Evolutionary conservation across 176 grass and related monocot species (phyloP), one percentile per base, ranked within the genome.

Genomic region (Puya raimondii): DNA sequence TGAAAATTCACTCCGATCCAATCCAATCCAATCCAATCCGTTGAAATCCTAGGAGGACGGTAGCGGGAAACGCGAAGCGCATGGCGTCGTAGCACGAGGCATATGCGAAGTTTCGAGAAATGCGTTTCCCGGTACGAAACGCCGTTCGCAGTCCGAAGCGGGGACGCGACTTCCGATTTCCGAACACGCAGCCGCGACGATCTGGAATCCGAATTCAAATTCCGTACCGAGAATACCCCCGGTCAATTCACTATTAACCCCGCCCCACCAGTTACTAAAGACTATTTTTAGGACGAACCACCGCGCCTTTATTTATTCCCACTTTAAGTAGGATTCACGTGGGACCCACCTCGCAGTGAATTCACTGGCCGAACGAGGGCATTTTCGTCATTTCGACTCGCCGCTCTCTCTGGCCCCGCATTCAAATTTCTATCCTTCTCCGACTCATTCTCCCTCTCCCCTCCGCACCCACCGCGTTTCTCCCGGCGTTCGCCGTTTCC

Each of bases 391-490:
- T 64, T 72, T 49, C 64, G 47, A 54, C 64, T 47, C 1, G 11
- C 47, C 63, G 2, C 13, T 58, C 10, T 23, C 26, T 42, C 81
- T 75, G 91, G 82, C 69, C 78, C 81, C 84, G 87, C 87, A 81
- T 90, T 96, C 91, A 96, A 96, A 96, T 96, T 96, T 80, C 77
- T 56, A 75, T 77, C 6, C 50, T 29, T 27, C 69, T 66, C 73
- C 64, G 49, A 53, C 29, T 7, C 79, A 3, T 7, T 75, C 52
- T 2, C 58, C 47, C 26, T 63, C 23, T 3, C 61, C 1, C 2
- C 12, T 52, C 12, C 53, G 0, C 56, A 1, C 53, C 2, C 26
- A 2, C 26, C 27, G 1, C 7, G 16, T 9, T 12, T 29, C 12
- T 10, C 21, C 53, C 33, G 17, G 2, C 53, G 17, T 26, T 14